Percentiles rank a stretch among this genome's conserved stretches.
phyloP scores from a whole-genome alignment of 73 alveolate genomes.

The Halteria grandinella region DNA sequence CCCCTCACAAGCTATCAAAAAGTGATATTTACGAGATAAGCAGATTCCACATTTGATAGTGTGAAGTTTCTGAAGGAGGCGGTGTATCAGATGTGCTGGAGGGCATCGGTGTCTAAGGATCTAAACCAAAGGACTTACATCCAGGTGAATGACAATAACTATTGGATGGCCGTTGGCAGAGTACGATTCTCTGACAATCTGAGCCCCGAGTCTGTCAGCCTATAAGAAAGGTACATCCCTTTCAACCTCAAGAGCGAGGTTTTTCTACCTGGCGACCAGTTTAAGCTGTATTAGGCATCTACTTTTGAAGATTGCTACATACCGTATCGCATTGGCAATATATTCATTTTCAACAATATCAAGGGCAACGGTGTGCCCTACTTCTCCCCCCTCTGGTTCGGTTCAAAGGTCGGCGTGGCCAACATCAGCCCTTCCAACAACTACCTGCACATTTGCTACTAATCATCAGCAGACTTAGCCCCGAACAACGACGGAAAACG shows the following conservation, averaged over 20 bases:
- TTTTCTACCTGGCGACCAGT: slow-evolving; percentile 37
- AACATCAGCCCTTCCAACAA: background rate
- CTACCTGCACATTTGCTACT: slow-evolving; percentile 24
- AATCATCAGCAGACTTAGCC: slow-evolving; percentile 12
- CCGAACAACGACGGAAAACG: slow-evolving; percentile 30
- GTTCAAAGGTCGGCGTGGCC: slow-evolving; percentile 17
- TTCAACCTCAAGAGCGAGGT: background rate
- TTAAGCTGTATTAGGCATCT: slow-evolving; percentile 22
- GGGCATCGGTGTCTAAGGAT: background rate
- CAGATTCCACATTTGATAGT: too few species aligned
- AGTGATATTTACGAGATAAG: too few species aligned
- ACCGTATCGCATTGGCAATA: slow-evolving; percentile 6
- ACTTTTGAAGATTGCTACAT: slow-evolving; percentile 42
- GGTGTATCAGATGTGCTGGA: slow-evolving; percentile 38
- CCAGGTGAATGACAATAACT: slow-evolving; percentile 27
- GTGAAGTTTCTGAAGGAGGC: too few species aligned
- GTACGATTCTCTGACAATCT: slow-evolving; percentile 6
- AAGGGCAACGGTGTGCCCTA: slow-evolving; percentile 41
- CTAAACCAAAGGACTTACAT: background rate
- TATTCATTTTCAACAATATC: slow-evolving; percentile 13
- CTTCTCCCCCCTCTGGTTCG: slow-evolving; percentile 44
- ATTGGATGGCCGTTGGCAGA: slow-evolving; percentile 31
- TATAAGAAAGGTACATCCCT: slow-evolving; percentile 14
- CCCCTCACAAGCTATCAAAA: too few species aligned
- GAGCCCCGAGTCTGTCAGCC: slow-evolving; percentile 4